Conservation (phyloP, 73 alveolate genomes). For the Symbiodinium natans region DNA sequence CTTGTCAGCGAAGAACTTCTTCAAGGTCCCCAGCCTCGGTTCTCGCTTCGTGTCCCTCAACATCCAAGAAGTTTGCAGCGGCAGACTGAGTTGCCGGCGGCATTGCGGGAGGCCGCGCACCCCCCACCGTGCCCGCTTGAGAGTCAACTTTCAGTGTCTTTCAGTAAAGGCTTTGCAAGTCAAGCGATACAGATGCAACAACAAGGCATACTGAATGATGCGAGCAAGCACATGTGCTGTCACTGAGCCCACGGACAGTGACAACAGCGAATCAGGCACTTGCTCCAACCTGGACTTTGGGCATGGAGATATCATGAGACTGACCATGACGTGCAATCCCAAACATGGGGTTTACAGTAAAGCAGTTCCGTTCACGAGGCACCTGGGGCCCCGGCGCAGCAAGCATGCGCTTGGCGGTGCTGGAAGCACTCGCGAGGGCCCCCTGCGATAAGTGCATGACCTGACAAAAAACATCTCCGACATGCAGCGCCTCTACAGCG, state of each 20-base stretch:
- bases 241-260: slow-evolving; percentile 23
- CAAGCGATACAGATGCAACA: no score
- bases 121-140: slow-evolving; percentile 31
- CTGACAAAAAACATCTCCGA: not conserved
- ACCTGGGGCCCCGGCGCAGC: slow-evolving; percentile 5
- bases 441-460: slow-evolving; percentile 70
- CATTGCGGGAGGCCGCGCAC: slow-evolving; percentile 25
- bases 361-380: no score
- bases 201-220: not conserved
- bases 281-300: slow-evolving; percentile 41
- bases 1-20: slow-evolving; percentile 89
- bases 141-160: not conserved
- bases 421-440: slow-evolving; percentile 52
- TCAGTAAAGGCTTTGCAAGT: no score
- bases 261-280: slow-evolving; percentile 70
- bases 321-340: not conserved
- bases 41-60: not conserved
- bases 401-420: slow-evolving; percentile 71
- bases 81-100: not conserved
- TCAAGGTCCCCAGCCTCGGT: slow-evolving; percentile 46
- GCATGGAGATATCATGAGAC: no score
- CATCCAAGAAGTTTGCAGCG: not conserved
- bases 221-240: not conserved
- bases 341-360: not conserved
- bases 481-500: no score